Evolutionary conservation across 176 grass and related monocot species (phyloP).

Genomic region (Oryza nivara): DNA sequence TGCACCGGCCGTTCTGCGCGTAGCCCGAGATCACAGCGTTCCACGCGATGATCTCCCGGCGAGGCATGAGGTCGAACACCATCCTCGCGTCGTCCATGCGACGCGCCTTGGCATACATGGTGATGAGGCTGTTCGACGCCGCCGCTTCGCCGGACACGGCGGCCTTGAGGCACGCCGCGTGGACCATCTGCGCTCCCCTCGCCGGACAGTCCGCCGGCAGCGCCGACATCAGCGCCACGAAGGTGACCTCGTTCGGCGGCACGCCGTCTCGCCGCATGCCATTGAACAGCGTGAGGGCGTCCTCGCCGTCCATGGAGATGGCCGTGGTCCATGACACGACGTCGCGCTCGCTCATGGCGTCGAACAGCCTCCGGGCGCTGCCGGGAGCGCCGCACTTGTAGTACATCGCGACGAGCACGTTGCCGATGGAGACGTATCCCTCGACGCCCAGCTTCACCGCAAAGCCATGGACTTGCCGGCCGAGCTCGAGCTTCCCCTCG

Average conservation of each 20-base stretch:
- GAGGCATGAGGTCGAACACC: conserved; percentile 56
- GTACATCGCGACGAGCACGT: conserved; percentile 88
- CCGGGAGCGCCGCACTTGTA: conserved; percentile 52
- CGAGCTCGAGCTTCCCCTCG: conserved; percentile 46
- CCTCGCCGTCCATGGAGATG: conserved; percentile 75
- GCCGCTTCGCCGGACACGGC: conserved; percentile 51
- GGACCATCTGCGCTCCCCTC: conserved; percentile 69
- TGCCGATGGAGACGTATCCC: conserved; percentile 52
- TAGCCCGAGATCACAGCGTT: conserved; percentile 81
- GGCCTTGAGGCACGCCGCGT: conserved; percentile 58
- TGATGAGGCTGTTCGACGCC: conserved; percentile 75
- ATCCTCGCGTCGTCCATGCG: conserved; percentile 54
- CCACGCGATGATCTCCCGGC: conserved; percentile 71
- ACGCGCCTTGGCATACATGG: conserved; percentile 76
- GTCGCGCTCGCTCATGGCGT: conserved; percentile 55
- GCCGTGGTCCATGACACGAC: conserved; percentile 84
- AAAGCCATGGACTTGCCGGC: conserved; percentile 72
- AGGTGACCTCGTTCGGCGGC: conserved; percentile 82
- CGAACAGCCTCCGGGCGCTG: conserved; percentile 52
- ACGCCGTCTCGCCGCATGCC: conserved; percentile 62
- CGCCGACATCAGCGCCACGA: conserved; percentile 71
- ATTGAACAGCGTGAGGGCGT: conserved; percentile 55
- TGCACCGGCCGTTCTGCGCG: conserved; percentile 65
- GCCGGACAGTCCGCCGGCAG: conserved; percentile 37
- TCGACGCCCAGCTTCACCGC: conserved; percentile 64